phyloP scores from a whole-genome alignment of 345 rosid species.

The Eutrema japonicum region DNA sequence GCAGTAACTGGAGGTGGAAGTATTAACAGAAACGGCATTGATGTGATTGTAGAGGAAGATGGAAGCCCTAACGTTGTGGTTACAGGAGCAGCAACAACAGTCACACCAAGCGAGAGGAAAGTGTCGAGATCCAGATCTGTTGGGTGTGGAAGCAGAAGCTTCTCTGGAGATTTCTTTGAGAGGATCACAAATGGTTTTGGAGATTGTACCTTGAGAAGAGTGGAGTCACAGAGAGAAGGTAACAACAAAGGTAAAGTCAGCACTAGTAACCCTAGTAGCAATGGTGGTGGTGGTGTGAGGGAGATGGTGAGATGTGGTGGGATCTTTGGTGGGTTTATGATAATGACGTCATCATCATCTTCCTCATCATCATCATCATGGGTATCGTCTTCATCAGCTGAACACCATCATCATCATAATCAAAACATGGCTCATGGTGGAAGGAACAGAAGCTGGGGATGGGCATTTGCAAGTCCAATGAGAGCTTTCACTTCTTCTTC shows the following conservation, averaged over 20 bases:
- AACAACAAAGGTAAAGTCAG: slow-evolving; percentile 45
- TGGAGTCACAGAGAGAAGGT: slow-evolving; percentile 96
- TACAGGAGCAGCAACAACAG: slow-evolving; percentile 34
- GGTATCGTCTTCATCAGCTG: slow-evolving; percentile 63
- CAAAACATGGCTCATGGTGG: slow-evolving; percentile 41
- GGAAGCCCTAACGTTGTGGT: slow-evolving; percentile 58
- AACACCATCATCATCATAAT: slow-evolving; percentile 60
- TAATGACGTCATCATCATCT: slow-evolving; percentile 71
- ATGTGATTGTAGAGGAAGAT: slow-evolving; percentile 61
- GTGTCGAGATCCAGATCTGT: slow-evolving; percentile 99
- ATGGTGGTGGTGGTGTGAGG: slow-evolving; percentile 45
- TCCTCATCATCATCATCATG: slow-evolving; percentile 72
- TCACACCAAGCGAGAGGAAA: slow-evolving; percentile 62
- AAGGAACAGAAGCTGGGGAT: slow-evolving; percentile 78
- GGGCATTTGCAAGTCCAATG: slow-evolving; percentile 97
- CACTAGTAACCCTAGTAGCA: slow-evolving; percentile 12
- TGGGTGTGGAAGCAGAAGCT: slow-evolving; percentile 98
- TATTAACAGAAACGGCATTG: slow-evolving; percentile 38
- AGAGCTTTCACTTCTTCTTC: slow-evolving; percentile 69
- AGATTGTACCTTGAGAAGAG: slow-evolving; percentile 92
- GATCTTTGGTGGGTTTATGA: slow-evolving; percentile 87
- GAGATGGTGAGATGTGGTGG: slow-evolving; percentile 92
- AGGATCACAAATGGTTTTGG: slow-evolving; percentile 97
- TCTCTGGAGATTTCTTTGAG: slow-evolving; percentile 95
- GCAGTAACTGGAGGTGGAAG: slow-evolving; percentile 29